phyloP scores from a whole-genome alignment of 1,284 basidiomycete genomes.

The Rhodotorula sp. region DNA sequence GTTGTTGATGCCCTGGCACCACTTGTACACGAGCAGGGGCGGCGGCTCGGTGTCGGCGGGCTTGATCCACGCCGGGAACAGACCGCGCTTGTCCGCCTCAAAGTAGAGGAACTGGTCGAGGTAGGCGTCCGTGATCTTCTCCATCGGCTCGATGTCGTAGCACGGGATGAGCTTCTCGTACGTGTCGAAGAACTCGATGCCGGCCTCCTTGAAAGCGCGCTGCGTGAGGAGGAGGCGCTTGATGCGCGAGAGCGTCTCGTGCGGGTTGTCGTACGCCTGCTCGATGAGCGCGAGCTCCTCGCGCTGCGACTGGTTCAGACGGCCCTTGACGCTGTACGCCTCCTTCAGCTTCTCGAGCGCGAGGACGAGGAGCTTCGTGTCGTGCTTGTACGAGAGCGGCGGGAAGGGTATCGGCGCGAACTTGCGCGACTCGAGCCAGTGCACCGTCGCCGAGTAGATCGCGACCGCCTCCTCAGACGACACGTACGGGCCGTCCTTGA shows the following conservation, averaged over 20 bases:
- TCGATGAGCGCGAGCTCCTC: slow-evolving; percentile 95
- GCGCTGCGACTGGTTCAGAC: slow-evolving; percentile 92
- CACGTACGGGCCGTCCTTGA: slow-evolving; percentile 96
- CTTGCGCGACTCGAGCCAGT: slow-evolving; percentile 95
- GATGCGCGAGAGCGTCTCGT: slow-evolving; percentile 89
- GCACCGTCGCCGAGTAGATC: slow-evolving; percentile 94
- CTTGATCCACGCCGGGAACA: slow-evolving; percentile 98
- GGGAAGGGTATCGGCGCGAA: slow-evolving; percentile 98
- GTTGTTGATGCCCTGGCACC: slow-evolving; percentile 93
- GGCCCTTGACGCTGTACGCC: slow-evolving; percentile 95
- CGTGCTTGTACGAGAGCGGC: slow-evolving; percentile 96
- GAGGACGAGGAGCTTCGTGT: slow-evolving; percentile 91
- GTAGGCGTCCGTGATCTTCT: slow-evolving; percentile 98
- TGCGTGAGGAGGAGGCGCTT: slow-evolving; percentile 93
- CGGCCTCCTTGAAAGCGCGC: slow-evolving; percentile 94
- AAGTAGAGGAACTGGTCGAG: slow-evolving; percentile 56
- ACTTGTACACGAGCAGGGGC: slow-evolving; percentile 94
- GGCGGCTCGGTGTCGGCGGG: slow-evolving; percentile 95
- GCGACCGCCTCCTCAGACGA: slow-evolving; percentile 96
- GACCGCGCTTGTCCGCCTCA: slow-evolving; percentile 90
- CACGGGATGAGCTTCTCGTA: slow-evolving; percentile 95
- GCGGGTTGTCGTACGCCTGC: slow-evolving; percentile 93
- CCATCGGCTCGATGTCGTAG: slow-evolving; percentile 96
- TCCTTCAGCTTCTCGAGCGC: slow-evolving; percentile 96
- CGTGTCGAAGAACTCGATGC: slow-evolving; percentile 65